Conservation (phyloP, 2,329 filamentous ascomycete species). For the Knoxdaviesia proteae region DNA sequence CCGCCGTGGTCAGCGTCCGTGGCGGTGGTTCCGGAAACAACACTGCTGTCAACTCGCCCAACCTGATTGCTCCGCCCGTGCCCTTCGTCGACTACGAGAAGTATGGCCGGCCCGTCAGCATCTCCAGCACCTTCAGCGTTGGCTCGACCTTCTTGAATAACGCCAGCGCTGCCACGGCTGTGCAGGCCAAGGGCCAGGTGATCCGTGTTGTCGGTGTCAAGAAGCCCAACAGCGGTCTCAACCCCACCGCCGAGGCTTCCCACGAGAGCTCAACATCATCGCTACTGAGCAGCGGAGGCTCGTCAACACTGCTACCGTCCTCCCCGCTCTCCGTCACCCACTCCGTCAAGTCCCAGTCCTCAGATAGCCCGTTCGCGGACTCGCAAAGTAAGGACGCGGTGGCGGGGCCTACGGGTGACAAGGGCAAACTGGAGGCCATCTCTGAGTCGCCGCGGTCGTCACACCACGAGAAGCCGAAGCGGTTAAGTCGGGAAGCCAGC, state of each 20-base stretch:
- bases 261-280: no score
- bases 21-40: conserved; percentile 20
- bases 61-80: conserved; percentile 45
- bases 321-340: no score
- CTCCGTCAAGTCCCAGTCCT: no score
- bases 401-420: no score
- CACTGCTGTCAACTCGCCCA: conserved; percentile 25
- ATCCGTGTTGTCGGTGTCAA: conserved; percentile 32
- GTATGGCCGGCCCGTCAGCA: conserved; percentile 34
- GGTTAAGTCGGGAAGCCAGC: conserved; percentile 17
- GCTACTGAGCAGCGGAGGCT: no score
- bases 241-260: no score
- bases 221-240: conserved; percentile 11
- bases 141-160: conserved; percentile 49
- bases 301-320: no score
- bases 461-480: conserved; percentile 5
- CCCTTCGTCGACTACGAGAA: conserved; percentile 47
- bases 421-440: no score
- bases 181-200: conserved; percentile 35
- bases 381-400: no score
- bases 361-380: no score
- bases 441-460: no score
- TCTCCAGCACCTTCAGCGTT: conserved; percentile 40
- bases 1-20: conserved; percentile 84
- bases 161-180: conserved; percentile 35